Conservation (phyloP, 2,329 filamentous ascomycete genomes). For the Nectriaceae sp. region DNA sequence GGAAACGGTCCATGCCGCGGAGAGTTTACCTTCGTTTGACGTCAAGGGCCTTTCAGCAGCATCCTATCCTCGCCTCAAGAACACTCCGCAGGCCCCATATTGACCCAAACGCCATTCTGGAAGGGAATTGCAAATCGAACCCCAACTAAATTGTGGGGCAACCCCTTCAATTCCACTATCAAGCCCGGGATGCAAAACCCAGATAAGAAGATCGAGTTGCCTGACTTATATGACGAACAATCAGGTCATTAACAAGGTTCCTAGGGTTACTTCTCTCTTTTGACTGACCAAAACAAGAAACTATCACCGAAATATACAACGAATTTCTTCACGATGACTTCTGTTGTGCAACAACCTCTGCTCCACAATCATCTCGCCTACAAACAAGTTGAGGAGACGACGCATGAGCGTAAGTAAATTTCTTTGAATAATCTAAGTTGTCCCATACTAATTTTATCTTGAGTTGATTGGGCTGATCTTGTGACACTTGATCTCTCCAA, state of each 20-base stretch:
- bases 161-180: neutral
- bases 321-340: neutral
- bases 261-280: neutral
- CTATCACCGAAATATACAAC: neutral
- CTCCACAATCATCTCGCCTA: neutral
- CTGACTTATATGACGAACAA: neutral
- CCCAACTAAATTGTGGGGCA: neutral
- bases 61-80: neutral
- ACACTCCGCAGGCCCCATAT: neutral
- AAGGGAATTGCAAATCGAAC: neutral
- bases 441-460: neutral
- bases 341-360: neutral
- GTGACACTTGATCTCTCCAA: constrained; percentile 5
- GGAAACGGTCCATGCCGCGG: neutral
- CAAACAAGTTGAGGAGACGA: neutral
- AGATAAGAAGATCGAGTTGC: neutral
- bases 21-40: neutral
- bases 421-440: neutral
- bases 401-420: neutral
- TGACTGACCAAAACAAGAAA: neutral
- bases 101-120: neutral
- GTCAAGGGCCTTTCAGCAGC: neutral
- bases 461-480: constrained; percentile 10
- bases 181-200: neutral
- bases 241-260: neutral